These are phyloP conservation scores for Chalciporus sphaerocephalus DNA, from an alignment of 768 basidiomycete species.

Conservation along the genomic window DNA sequence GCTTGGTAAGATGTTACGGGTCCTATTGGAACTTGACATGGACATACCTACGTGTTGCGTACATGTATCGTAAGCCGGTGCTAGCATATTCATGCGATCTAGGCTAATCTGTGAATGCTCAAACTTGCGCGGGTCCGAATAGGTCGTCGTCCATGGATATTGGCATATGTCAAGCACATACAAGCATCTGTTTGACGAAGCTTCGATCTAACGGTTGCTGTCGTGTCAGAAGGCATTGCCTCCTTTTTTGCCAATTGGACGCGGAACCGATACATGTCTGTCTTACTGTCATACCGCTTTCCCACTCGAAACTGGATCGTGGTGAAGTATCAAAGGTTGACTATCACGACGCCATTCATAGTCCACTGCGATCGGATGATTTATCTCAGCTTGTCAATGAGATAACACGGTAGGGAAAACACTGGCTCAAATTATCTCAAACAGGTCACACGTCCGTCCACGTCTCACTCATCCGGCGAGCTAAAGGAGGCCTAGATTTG, in stretches of 20 bases:
- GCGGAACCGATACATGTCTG: not conserved
- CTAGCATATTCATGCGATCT: slow-evolving; percentile 1
- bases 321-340: too few relatives aligned
- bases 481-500: not conserved
- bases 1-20: not conserved
- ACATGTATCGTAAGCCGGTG: not conserved
- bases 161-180: too few relatives aligned
- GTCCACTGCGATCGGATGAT: not conserved
- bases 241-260: not conserved
- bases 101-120: not conserved
- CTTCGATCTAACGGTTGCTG: too few relatives aligned
- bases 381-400: too few relatives aligned
- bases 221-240: not conserved
- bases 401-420: too few relatives aligned
- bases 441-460: not conserved
- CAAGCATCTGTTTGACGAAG: not conserved
- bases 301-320: too few relatives aligned
- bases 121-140: not conserved
- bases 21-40: not conserved
- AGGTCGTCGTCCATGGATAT: too few relatives aligned
- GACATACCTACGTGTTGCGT: too few relatives aligned
- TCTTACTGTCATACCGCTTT: too few relatives aligned
- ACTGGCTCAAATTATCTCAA: slow-evolving; percentile 5
- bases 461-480: too few relatives aligned
- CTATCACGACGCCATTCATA: not conserved